Conservation (phyloP, 495 filamentous ascomycete species). For the Cenococcum geophilum region DNA sequence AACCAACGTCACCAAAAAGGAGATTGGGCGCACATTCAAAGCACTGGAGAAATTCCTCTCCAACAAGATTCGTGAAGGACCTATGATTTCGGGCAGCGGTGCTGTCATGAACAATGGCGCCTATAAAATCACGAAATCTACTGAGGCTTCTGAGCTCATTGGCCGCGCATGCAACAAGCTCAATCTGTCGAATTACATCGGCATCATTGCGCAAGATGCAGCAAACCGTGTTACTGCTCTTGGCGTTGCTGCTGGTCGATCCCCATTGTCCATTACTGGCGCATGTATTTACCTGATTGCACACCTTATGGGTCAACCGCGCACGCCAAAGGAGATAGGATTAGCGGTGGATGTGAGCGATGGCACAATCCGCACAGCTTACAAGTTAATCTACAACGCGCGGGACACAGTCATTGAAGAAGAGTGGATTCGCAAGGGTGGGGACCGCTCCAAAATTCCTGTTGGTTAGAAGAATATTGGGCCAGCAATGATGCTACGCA, state of each 20-base stretch:
- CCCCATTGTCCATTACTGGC: constrained; percentile 86
- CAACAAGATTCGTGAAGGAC: constrained; percentile 13
- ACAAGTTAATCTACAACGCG: constrained; percentile 73
- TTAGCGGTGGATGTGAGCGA: constrained; percentile 80
- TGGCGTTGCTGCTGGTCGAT: constrained; percentile 81
- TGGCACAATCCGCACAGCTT: constrained; percentile 90
- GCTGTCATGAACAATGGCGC: constrained; percentile 45
- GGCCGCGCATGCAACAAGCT: constrained; percentile 83
- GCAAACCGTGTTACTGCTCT: constrained; percentile 65
- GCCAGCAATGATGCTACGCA: no score
- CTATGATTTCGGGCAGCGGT: constrained; percentile 26
- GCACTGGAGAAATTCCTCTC: constrained; percentile 75
- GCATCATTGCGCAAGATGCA: constrained; percentile 64
- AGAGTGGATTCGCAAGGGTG: constrained; percentile 68
- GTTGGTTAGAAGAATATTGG: no score
- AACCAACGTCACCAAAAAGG: constrained; percentile 93
- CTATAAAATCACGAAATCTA: constrained; percentile 70
- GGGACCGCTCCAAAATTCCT: constrained; percentile 59
- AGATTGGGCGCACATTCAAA: constrained; percentile 96
- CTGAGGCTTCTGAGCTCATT: constrained; percentile 78
- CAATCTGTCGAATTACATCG: constrained; percentile 57
- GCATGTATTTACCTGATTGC: constrained; percentile 53
- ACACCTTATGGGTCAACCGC: constrained; percentile 62
- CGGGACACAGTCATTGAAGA: constrained; percentile 67
- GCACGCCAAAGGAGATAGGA: constrained; percentile 78